A percentile compares a stretch with the other conserved stretches of the same genome.
phyloP scores from a whole-genome alignment of 1,139 yeast genomes.

The Scheffersomyces lignicola region DNA sequence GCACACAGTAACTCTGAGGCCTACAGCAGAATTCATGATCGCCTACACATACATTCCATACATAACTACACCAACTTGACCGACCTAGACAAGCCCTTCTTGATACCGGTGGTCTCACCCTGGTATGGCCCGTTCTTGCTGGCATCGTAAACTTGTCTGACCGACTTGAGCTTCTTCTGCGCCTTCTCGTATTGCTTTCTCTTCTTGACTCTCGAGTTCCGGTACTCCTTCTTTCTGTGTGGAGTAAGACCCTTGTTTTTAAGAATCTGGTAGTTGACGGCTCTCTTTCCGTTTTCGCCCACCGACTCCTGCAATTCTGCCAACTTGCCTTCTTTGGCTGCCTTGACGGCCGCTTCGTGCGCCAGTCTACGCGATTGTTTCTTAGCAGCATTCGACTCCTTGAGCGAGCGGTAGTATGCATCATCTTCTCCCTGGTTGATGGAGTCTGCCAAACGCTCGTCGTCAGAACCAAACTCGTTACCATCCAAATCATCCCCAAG shows the following conservation, averaged over 20 bases:
- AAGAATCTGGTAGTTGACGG: slow-evolving; percentile 87
- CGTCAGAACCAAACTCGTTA: slow-evolving; percentile 49
- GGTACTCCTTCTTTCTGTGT: slow-evolving; percentile 85
- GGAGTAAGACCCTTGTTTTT: slow-evolving; percentile 96
- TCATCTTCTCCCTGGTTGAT: slow-evolving; percentile 35
- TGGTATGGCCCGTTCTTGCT: slow-evolving; percentile 76
- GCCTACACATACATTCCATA: slow-evolving; percentile 15
- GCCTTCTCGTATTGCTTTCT: slow-evolving; percentile 96
- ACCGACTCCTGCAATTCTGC: slow-evolving; percentile 65
- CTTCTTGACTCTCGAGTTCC: slow-evolving; percentile 97
- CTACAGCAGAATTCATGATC: no score
- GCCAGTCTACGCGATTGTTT: slow-evolving; percentile 60
- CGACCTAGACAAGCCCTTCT: slow-evolving; percentile 84
- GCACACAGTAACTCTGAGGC: no score
- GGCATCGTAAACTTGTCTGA: slow-evolving; percentile 81
- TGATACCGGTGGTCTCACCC: slow-evolving; percentile 97
- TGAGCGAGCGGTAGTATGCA: slow-evolving; percentile 53
- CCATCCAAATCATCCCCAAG: slow-evolving; percentile 58
- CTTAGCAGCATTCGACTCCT: slow-evolving; percentile 46
- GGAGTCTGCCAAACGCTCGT: slow-evolving; percentile 40
- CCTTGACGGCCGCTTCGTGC: slow-evolving; percentile 70
- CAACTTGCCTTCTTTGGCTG: slow-evolving; percentile 83
- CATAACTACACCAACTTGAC: slow-evolving; percentile 83
- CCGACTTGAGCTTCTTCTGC: slow-evolving; percentile 87
- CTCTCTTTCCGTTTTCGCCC: slow-evolving; percentile 88